Evolutionary conservation across 2,329 filamentous ascomycete genomes (phyloP), one percentile per base, ranked within the genome.

Genomic region (Ophiobolus disseminans): DNA sequence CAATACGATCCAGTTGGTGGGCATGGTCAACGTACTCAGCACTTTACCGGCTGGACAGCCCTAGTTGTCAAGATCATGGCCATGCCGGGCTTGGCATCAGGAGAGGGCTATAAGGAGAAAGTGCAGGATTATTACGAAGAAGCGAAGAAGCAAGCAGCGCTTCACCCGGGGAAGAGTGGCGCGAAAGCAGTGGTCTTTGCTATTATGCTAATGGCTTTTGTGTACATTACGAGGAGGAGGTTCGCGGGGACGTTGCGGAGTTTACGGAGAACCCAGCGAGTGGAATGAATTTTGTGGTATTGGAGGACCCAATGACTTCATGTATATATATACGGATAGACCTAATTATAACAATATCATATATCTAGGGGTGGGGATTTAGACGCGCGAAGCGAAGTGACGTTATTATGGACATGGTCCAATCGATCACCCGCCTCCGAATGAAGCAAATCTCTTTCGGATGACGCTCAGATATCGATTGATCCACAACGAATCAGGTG

Each of bases 21-120:
- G 38, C 82, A 83, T 40, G 92, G 93, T 17, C 91, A 96, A 78
- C 84, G 93, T 42, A 96, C 91, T 4, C 91, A 96, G 78, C 92
- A 96, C 74, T 97, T 97, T 70, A 95, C 92, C 0, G 92, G 93
- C 40, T 97, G 93, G 92, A 97, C 92, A 23, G 94, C 90, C 72
- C 78, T 97, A 72, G 89, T 96, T 42, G 91, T 96, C 44, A 95
- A 94, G 78, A 89, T 97, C 59, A 96, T 97, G 91, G 84, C 85
- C 34, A 92, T 97, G 90, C 88, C 90, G 5, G 87, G 94, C 60
- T 64, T 90, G 30, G 50, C 50, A 8, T 45, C 41, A 20, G 51
- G 50, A 3, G 53, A 55, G 3, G 58, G 57, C 2, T 45, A 62
- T 0, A 58, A 48, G 21, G 61, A 58, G 4, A 55, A 47, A 16